Base-by-base conservation (phyloP, 2,329 filamentous ascomycete genomes). In the Penicillium sp. region DNA sequence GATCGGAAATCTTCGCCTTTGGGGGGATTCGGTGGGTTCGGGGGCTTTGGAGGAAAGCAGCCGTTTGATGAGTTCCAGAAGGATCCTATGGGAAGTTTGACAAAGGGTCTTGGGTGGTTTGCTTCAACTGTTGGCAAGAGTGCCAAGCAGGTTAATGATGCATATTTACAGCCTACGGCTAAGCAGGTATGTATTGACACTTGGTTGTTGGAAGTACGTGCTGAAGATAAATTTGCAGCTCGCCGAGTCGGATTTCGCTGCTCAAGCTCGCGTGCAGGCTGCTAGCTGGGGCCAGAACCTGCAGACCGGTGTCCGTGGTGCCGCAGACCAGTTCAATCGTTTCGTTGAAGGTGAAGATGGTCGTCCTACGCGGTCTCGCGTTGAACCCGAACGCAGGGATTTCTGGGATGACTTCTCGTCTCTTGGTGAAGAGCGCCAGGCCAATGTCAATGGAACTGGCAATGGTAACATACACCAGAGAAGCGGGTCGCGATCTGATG, bases 51-150 rank as follows among this genome's bases (percentile, higher is more conserved):
- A 24, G 70, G 69, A 1, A 74, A 88, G 24, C 89, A 88, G 0
- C 85, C 85, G 12, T 76, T 94, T n/a, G 87, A 94, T 49, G 93
- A 97, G 49, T 84, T 97, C 67, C 90, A 96, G 72, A 89, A 86
- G 68, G 94, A 99, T 69, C 92, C 94, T 0, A 79, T 97, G 57
- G 92, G 84, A 1, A 91, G 93, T 15, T 74, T 99, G 63, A 90
- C 86, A 26, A 96, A 95, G 74, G 89, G 93, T 0, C 95, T 97
- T 65, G 93, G 93, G 8, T 97, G 94, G 91, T 90, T 97, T 67
- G 84, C 90, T 16, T 88, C 85, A 31, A 91, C 90, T 12, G 90
- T 97, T 39, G 86, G 85, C 24, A 96, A 94, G 79, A 89, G 89
- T 59, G 94, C 92, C 34, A 95, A 95, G 79, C 89, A 85, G 15